phyloP scores from a whole-genome alignment of 2,329 filamentous ascomycete species.

The Verticillium dahliae region DNA sequence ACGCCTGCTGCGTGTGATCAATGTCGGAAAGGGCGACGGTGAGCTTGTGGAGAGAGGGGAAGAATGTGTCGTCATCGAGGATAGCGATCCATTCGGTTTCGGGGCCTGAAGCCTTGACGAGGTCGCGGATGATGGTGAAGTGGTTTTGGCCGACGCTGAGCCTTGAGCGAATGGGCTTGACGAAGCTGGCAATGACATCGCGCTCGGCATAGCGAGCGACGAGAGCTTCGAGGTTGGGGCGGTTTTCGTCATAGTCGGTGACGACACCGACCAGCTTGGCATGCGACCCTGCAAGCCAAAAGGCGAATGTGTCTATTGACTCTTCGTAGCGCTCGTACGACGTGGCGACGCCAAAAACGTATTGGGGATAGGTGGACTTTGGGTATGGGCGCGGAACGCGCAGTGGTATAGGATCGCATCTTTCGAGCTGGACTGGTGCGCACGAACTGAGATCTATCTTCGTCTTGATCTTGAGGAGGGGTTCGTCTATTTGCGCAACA shows the following conservation, averaged over 20 bases:
- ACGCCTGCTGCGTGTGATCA: slow-evolving; percentile 41
- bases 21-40: slow-evolving; percentile 37
- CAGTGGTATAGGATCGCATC: slow-evolving; percentile 38
- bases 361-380: slow-evolving; percentile 35
- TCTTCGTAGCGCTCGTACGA: slow-evolving; percentile 40
- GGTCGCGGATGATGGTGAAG: slow-evolving; percentile 46
- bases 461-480: slow-evolving; percentile 27
- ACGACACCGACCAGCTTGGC: slow-evolving; percentile 46
- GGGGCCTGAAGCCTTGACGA: slow-evolving; percentile 34
- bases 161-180: slow-evolving; percentile 22
- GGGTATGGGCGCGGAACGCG: slow-evolving; percentile 38
- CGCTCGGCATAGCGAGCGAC: slow-evolving; percentile 19
- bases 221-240: slow-evolving; percentile 22
- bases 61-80: slow-evolving; percentile 60
- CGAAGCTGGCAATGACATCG: slow-evolving; percentile 26
- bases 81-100: slow-evolving; percentile 48
- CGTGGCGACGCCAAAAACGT: slow-evolving; percentile 53
- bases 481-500: slow-evolving; percentile 27
- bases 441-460: slow-evolving; percentile 17
- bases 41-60: slow-evolving; percentile 46
- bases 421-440: slow-evolving; percentile 16
- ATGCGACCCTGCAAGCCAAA: slow-evolving; percentile 47
- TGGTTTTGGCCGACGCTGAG: slow-evolving; percentile 46
- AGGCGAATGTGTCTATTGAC: slow-evolving; percentile 43
- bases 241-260: slow-evolving; percentile 28